Conservation (phyloP, 148 eudicot species). For the Camellia granthamiana region DNA sequence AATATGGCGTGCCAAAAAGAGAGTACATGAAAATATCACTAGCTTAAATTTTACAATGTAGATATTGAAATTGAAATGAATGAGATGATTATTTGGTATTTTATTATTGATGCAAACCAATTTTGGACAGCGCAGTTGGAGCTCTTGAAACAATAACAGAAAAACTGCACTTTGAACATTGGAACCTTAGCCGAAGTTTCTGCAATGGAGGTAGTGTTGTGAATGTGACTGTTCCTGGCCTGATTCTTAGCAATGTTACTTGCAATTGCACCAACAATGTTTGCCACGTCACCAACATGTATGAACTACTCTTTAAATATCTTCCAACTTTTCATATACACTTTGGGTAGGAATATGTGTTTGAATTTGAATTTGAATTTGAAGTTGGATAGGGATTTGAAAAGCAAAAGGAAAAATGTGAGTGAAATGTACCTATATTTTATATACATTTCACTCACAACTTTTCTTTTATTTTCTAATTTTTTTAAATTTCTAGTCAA, state of each 20-base stretch:
- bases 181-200: conserved; percentile 44
- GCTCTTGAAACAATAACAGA: conserved; percentile 43
- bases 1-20: neutral
- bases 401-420: no score
- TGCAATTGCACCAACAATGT: conserved; percentile 55
- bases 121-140: conserved; percentile 38
- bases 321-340: neutral
- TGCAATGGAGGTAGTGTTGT: conserved; percentile 37
- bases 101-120: neutral
- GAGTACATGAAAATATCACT: neutral
- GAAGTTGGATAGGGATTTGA: no score
- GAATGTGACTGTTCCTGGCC: neutral
- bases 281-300: conserved; percentile 79
- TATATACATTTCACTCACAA: no score
- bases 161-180: conserved; percentile 39
- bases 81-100: neutral
- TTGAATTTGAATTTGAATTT: no score
- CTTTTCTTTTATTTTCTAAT: no score
- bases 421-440: no score
- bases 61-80: neutral
- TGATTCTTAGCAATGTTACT: conserved; percentile 41
- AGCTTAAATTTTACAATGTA: neutral
- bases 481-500: no score
- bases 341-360: no score
- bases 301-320: conserved; percentile 18